Conservation (phyloP, 2,329 filamentous ascomycete genomes). For the Talaromyces sp. region DNA sequence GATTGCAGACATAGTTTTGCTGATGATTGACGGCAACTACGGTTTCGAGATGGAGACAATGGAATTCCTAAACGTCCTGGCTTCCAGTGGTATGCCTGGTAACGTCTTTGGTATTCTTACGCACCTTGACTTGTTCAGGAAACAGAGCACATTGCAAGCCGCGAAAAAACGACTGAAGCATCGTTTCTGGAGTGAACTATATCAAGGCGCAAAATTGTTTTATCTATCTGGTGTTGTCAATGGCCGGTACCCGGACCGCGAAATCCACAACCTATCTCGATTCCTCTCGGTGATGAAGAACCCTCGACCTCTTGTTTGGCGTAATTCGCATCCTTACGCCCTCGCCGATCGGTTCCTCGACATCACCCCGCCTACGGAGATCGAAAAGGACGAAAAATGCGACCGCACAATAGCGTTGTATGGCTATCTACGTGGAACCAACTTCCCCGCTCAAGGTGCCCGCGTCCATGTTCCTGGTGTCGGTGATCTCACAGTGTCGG, state of each 20-base stretch:
- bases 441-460: constrained; percentile 81
- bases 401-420: constrained; percentile 89
- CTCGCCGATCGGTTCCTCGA: constrained; percentile 93
- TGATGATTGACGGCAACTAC: constrained; percentile 98
- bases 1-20: constrained; percentile 90
- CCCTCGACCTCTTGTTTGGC: constrained; percentile 90
- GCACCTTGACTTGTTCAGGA: constrained; percentile 91
- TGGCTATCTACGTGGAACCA: constrained; percentile 90
- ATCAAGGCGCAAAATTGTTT: constrained; percentile 95
- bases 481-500: constrained; percentile 79
- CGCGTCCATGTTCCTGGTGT: constrained; percentile 89
- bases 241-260: constrained; percentile 91
- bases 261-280: constrained; percentile 90
- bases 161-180: constrained; percentile 97
- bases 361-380: constrained; percentile 85
- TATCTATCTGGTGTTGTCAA: constrained; percentile 96
- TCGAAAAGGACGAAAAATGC: constrained; percentile 84
- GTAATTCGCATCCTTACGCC: constrained; percentile 92
- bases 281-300: constrained; percentile 99
- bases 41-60: constrained; percentile 99
- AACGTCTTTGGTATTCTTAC: constrained; percentile 98
- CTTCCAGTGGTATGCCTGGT: constrained; percentile 94
- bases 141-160: constrained; percentile 84
- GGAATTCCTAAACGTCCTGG: constrained; percentile 94
- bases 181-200: constrained; percentile 93